A percentile compares a stretch with the other conserved stretches of the same genome.
Conservation (phyloP, 2,329 filamentous ascomycete genomes). For the Xylariaceae sp. region DNA sequence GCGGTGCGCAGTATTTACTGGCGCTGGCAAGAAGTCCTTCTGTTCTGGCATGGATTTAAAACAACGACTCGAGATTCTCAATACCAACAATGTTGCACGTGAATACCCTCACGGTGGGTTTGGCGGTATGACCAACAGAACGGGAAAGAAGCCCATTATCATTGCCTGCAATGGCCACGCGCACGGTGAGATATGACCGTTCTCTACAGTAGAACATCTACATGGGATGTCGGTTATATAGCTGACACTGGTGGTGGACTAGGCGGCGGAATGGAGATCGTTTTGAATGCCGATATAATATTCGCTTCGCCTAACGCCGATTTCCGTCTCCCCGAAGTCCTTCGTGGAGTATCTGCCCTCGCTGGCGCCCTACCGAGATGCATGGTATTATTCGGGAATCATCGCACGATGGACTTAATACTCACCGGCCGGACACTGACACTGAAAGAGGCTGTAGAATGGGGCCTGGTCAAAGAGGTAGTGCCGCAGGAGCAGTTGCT, state of each 20-base stretch:
- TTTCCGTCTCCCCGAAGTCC: constrained; percentile 11
- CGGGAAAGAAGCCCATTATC: constrained; percentile 41
- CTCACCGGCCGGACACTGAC: constrained; percentile 2
- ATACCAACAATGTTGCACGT: constrained; percentile 39
- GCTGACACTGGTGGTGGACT: background rate
- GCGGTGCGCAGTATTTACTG: constrained; percentile 59
- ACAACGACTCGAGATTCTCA: constrained; percentile 47
- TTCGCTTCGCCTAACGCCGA: constrained; percentile 16
- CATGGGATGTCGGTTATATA: background rate
- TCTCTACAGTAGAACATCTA: too few relatives aligned
- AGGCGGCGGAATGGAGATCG: constrained; percentile 17
- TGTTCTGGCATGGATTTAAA: constrained; percentile 62
- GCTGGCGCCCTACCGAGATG: constrained; percentile 9
- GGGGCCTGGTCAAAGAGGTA: constrained; percentile 8
- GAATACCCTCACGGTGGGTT: constrained; percentile 46
- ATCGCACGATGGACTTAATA: constrained; percentile 13
- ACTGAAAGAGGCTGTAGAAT: constrained; percentile 19
- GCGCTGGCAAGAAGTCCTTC: constrained; percentile 56
- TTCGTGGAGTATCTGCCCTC: constrained; percentile 7
- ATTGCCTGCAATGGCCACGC: constrained; percentile 17
- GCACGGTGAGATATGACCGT: constrained; percentile 8
- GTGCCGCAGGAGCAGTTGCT: constrained; percentile 7
- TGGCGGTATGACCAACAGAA: constrained; percentile 45
- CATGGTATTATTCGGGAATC: constrained; percentile 12
- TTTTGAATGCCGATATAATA: constrained; percentile 16